Evolutionary conservation across 495 filamentous ascomycete genomes (phyloP).

Genomic region (Aspergillus egyptiacus): DNA sequence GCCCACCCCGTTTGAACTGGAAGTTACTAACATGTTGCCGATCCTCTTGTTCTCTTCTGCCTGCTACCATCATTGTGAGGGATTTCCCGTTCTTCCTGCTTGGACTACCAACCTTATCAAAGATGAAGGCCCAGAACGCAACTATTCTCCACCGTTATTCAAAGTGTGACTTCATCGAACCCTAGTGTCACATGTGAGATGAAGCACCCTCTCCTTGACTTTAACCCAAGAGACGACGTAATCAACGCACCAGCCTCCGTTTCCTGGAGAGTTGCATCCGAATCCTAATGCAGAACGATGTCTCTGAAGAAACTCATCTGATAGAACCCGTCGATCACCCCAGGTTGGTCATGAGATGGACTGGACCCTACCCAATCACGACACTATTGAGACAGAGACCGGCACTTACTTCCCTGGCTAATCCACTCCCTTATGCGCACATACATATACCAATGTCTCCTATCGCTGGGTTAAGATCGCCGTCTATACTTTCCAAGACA

Average conservation of each 20-base stretch:
- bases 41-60: background rate
- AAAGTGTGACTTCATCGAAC: conserved; percentile 1
- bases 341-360: background rate
- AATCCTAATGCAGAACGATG: background rate
- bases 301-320: background rate
- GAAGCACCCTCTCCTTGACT: background rate
- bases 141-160: background rate
- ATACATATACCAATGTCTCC: background rate
- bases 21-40: background rate
- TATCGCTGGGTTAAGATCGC: background rate
- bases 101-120: background rate
- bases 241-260: background rate
- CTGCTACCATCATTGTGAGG: background rate
- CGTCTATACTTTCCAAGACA: background rate
- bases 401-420: background rate
- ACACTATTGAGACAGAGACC: background rate
- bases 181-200: conserved; percentile 9
- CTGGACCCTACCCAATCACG: background rate
- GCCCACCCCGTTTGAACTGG: conserved; percentile 4
- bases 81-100: background rate
- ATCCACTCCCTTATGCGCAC: background rate
- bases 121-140: background rate
- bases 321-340: background rate
- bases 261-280: conserved; percentile 1
- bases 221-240: background rate